phyloP scores from a whole-genome alignment of 306 rosid genomes.

The Mimosa bimucronata region DNA sequence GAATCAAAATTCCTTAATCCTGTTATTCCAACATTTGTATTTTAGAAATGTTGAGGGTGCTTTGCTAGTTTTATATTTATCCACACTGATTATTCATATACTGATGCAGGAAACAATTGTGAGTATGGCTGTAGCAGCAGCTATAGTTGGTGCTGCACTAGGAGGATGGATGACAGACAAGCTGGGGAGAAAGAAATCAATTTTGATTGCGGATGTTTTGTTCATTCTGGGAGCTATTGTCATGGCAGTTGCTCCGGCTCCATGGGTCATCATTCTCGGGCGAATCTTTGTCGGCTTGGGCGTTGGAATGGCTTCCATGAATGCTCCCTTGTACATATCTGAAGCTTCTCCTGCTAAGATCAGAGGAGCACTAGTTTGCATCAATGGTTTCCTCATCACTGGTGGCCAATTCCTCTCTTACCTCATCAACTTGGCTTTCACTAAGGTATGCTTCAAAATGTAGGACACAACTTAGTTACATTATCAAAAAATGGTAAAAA shows the following conservation, averaged over 20 bases:
- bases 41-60: background rate
- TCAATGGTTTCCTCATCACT: conserved; percentile 73
- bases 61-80: background rate
- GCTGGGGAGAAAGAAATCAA: conserved; percentile 65
- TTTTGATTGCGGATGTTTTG: conserved; percentile 63
- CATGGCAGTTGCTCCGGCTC: conserved; percentile 75
- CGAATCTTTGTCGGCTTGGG: conserved; percentile 83
- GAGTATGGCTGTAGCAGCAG: conserved; percentile 89
- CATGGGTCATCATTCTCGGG: conserved; percentile 73
- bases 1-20: background rate
- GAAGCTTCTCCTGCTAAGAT: conserved; percentile 87
- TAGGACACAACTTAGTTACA: background rate
- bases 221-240: conserved; percentile 68
- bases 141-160: conserved; percentile 88
- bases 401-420: conserved; percentile 84
- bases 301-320: conserved; percentile 94
- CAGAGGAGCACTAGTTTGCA: conserved; percentile 82
- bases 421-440: conserved; percentile 75
- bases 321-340: conserved; percentile 84
- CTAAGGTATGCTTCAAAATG: conserved; percentile 49
- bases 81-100: background rate
- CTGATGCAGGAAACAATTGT: conserved; percentile 75
- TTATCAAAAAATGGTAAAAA: background rate
- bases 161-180: conserved; percentile 89
- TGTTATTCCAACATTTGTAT: background rate